Evolutionary conservation across 2,329 filamentous ascomycete genomes (phyloP).

Genomic region (Colletotrichum musae): DNA sequence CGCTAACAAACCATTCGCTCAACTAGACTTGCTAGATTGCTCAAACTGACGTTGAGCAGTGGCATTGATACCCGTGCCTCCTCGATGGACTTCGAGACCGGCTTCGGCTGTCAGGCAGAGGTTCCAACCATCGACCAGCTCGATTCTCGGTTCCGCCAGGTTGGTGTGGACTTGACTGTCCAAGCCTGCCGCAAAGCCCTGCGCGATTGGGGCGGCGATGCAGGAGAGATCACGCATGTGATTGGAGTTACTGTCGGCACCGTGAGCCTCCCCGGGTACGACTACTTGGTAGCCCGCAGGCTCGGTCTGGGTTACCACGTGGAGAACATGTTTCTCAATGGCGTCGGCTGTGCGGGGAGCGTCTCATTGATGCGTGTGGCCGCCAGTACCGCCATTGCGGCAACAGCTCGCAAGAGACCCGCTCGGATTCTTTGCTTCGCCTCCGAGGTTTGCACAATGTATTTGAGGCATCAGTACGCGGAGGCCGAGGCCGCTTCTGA

Average conservation of each 20-base stretch:
- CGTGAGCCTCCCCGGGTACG: constrained; percentile 54
- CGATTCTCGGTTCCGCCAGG: constrained; percentile 46
- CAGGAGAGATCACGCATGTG: constrained; percentile 52
- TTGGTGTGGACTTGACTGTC: constrained; percentile 49
- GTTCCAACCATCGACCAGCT: constrained; percentile 46
- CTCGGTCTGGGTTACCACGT: constrained; percentile 49
- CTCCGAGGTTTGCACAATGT: constrained; percentile 45
- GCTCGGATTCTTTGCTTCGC: constrained; percentile 46
- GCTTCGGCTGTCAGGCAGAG: constrained; percentile 17
- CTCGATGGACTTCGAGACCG: constrained; percentile 13
- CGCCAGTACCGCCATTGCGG: constrained; percentile 41
- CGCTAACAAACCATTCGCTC: not conserved
- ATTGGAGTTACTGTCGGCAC: constrained; percentile 55
- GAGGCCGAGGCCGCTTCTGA: constrained; percentile 42
- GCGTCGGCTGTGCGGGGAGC: constrained; percentile 56
- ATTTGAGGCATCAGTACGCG: constrained; percentile 40
- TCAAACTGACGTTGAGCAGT: constrained; percentile 16
- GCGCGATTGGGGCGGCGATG: constrained; percentile 45
- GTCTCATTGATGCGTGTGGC: constrained; percentile 48
- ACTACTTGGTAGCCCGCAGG: constrained; percentile 51
- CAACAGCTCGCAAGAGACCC: constrained; percentile 39
- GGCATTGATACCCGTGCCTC: constrained; percentile 19
- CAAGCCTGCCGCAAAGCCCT: constrained; percentile 51
- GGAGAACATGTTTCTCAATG: constrained; percentile 52
- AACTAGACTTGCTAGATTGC: constrained; percentile 9